A percentile compares a stretch with the other conserved stretches of the same genome.
phyloP scores from a whole-genome alignment of 768 basidiomycete genomes.

The Botryobasidium botryosum region DNA sequence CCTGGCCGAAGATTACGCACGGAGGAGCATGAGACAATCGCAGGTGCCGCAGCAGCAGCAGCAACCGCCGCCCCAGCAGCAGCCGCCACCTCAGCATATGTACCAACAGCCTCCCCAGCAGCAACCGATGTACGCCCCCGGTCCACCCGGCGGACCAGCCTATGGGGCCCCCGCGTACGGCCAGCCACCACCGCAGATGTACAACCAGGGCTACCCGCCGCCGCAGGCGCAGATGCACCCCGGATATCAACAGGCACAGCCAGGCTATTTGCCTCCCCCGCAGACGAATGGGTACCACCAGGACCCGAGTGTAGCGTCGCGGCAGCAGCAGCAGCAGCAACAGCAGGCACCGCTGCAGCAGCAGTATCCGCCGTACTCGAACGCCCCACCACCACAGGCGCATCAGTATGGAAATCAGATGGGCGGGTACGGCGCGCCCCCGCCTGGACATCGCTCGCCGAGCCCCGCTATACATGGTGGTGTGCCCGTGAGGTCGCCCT shows the following conservation, averaged over 20 bases:
- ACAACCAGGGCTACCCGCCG: slow-evolving; percentile 2
- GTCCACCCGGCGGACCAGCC: too few species aligned
- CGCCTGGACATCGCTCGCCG: not conserved
- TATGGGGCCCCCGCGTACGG: too few species aligned
- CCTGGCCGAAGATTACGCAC: slow-evolving; percentile 37
- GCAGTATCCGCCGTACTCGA: not conserved
- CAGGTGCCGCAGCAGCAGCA: slow-evolving; percentile 2
- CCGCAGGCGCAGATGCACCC: not conserved
- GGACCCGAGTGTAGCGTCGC: not conserved
- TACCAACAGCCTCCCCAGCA: not conserved
- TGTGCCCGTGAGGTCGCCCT: not conserved
- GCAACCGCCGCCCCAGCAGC: slow-evolving; percentile 7
- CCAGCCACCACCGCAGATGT: slow-evolving; percentile 3
- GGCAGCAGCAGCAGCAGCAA: slow-evolving; percentile 8
- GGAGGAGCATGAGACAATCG: slow-evolving; percentile 7
- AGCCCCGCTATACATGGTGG: not conserved
- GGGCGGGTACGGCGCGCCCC: not conserved
- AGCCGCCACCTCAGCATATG: not conserved
- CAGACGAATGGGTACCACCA: slow-evolving; percentile 1
- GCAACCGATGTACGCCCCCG: too few species aligned
- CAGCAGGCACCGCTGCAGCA: slow-evolving; percentile 2
- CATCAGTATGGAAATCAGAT: not conserved
- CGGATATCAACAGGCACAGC: slow-evolving; percentile 8
- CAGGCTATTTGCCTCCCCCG: slow-evolving; percentile 1
- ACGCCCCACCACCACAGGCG: slow-evolving; percentile 4